Evolutionary conservation across 129 eudicot genomes (phyloP).

Genomic region (Apium graveolens): DNA sequence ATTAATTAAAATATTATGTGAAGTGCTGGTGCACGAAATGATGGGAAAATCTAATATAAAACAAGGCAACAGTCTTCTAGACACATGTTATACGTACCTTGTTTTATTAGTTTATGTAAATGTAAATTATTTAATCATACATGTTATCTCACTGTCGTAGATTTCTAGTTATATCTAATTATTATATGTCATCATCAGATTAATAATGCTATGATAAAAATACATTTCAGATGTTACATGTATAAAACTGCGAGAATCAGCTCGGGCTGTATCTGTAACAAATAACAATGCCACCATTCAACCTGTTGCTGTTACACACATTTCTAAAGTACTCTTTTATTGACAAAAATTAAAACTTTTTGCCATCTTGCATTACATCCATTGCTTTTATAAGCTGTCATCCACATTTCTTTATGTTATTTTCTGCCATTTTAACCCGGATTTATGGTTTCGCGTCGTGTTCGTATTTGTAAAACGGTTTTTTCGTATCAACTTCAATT

Average conservation of each 20-base stretch:
- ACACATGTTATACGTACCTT: background rate
- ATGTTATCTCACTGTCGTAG: background rate
- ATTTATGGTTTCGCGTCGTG: too few species aligned
- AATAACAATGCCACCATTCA: background rate
- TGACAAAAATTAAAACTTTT: background rate
- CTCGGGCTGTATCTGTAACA: too few species aligned
- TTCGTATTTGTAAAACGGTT: too few species aligned
- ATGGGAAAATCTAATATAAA: background rate
- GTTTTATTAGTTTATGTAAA: background rate
- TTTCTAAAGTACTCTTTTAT: background rate
- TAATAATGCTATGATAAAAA: background rate
- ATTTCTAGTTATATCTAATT: background rate
- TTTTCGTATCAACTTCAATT: too few species aligned
- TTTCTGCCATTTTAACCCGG: background rate
- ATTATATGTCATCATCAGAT: background rate
- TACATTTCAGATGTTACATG: background rate
- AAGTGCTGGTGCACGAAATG: background rate
- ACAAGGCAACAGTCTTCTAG: too few species aligned
- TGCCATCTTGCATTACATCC: background rate
- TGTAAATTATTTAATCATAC: background rate
- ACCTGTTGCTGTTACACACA: background rate
- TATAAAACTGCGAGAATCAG: too few species aligned
- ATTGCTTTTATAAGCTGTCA: background rate
- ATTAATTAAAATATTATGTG: background rate
- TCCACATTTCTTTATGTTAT: background rate